phyloP scores from a whole-genome alignment of 495 filamentous ascomycete species.

The Delitschia confertaspora region DNA sequence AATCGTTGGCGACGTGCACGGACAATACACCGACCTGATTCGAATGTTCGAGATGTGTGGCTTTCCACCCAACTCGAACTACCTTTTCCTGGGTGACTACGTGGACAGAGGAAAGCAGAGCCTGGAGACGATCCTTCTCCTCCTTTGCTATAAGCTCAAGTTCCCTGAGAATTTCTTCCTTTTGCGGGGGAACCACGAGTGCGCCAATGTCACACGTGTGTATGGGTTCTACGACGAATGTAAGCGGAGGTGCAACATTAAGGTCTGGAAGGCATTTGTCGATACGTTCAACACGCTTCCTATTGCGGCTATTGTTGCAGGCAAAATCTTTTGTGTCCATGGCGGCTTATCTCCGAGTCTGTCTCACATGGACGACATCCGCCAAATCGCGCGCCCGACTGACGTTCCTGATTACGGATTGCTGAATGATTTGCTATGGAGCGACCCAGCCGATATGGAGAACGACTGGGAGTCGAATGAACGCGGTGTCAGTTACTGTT shows the following conservation, averaged over 20 bases:
- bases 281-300: conserved; percentile 97
- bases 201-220: conserved; percentile 94
- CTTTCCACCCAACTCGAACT: conserved; percentile 89
- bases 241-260: conserved; percentile 94
- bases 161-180: conserved; percentile 99
- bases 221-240: conserved; percentile 99
- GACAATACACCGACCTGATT: conserved; percentile 95
- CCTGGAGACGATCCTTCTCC: conserved; percentile 88
- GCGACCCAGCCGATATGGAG: conserved; percentile 96
- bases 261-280: conserved; percentile 98
- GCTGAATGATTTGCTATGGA: conserved; percentile 95
- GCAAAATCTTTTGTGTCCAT: conserved; percentile 99
- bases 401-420: conserved; percentile 97
- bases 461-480: conserved; percentile 97
- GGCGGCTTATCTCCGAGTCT: conserved; percentile 89
- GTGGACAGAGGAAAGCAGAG: conserved; percentile 97
- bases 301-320: conserved; percentile 91
- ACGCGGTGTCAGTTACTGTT: conserved; percentile 95
- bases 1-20: conserved; percentile 96
- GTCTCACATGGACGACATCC: conserved; percentile 96
- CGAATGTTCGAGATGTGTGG: conserved; percentile 99
- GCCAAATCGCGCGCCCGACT: conserved; percentile 87
- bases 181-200: conserved; percentile 94
- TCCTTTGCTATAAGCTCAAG: conserved; percentile 97
- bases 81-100: conserved; percentile 94